phyloP scores from a whole-genome alignment of 2,329 filamentous ascomycete genomes.

The Botrytis galanthina region DNA sequence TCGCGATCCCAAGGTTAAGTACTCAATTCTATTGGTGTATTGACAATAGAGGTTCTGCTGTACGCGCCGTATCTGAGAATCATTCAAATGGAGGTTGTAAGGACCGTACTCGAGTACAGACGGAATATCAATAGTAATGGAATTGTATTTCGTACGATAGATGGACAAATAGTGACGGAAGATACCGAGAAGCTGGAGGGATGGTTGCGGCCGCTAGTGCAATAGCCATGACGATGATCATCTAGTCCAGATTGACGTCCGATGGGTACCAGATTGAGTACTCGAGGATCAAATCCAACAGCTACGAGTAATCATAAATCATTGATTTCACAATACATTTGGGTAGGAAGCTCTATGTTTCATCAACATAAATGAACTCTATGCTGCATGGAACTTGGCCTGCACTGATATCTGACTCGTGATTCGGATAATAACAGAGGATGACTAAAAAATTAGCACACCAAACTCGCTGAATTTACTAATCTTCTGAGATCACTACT shows the following conservation, averaged over 20 bases:
- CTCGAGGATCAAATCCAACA: neutral
- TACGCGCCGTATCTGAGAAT: neutral
- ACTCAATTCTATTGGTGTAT: neutral
- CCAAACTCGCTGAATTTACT: too few species aligned
- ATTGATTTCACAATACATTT: too few species aligned
- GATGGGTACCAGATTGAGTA: neutral
- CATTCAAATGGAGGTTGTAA: neutral
- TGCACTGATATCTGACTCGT: neutral
- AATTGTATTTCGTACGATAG: neutral
- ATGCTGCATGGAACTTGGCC: neutral
- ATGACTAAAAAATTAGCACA: neutral
- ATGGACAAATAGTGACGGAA: neutral
- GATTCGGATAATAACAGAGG: too few species aligned
- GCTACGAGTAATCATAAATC: too few species aligned
- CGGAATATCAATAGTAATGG: neutral
- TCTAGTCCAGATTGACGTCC: neutral
- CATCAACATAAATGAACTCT: too few species aligned
- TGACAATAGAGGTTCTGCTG: neutral
- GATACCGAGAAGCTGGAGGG: constrained; percentile 3
- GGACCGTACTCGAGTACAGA: neutral
- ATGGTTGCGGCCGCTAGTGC: constrained; percentile 13
- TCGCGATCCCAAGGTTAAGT: neutral
- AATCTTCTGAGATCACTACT: too few species aligned
- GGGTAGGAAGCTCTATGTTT: neutral
- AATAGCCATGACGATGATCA: neutral